Base-by-base conservation (phyloP, 345 rosid genomes). In the Bruguiera gymnorhiza region DNA sequence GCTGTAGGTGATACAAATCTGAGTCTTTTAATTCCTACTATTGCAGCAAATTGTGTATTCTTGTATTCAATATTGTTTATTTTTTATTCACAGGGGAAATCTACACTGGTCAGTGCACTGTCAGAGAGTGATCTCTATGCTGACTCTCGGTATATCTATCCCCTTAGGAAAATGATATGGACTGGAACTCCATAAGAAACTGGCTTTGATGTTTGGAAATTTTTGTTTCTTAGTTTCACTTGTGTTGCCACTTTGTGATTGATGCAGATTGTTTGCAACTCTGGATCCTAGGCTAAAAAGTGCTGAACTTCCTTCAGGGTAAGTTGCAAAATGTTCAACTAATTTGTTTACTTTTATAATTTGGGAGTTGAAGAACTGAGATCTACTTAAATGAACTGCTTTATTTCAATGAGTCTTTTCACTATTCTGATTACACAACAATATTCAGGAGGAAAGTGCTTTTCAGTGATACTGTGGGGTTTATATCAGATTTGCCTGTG, bases 391-490 rank as follows among this genome's bases (percentile, higher is more conserved):
- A n/a, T 48, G 30, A 23, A 43, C 8, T 21, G 21, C 64, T 13
- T 48, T 26, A 37, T 43, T 6, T 46, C 36, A 52, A 30, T 63
- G 50, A 65, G 23, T 6, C 53, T 56, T 20, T 23, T 60, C 31
- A 56, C 30, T 24, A 21, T 23, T 56, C 29, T 70, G 50, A 65
- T 63, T 23, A 6, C 50, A 63, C 59, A 20, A 65, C 62, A 57
- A 70, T 67, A 9, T 78, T 78, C 86, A 94, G 97, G 85, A 88
- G 89, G 86, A 86, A 81, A 74, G 92, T 91, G 73, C 88, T 89
- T 71, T 82, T 94, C 62, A 86, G 93, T 76, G 97, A 94, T 78
- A 94, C 97, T 11, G 99, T 94, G 67, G 99, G 99, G 56, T 94
- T 94, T 78, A 92, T 91, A 81, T 94, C 97, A 11, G 97, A 91